Evolutionary conservation across 1,284 basidiomycete species (phyloP), one percentile per base, ranked within the genome.

Genomic region (Moesziomyces sp.): DNA sequence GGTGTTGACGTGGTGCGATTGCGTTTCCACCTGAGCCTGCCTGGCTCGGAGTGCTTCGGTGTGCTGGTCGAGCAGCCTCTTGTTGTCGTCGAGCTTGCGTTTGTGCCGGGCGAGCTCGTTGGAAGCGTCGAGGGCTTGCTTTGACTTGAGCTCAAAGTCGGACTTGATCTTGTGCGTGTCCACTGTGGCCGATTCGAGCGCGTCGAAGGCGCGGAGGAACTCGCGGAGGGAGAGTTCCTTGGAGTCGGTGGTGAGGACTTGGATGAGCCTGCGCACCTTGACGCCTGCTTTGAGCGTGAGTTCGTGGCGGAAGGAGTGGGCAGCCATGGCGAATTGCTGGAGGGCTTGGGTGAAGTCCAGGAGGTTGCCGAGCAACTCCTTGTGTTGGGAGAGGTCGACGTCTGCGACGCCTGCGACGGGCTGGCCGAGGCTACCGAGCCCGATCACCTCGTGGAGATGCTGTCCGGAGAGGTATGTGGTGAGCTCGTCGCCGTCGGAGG

Each of bases 401-500:
- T 50, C 26, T 21, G 21, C 21, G 21, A 21, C 21, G 24, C 3
- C n/a, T 1, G 50, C 30, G 16, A 14, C 35, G 11, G 10, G 16
- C 13, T 16, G 35, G 14, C 50, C 42, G 16, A 50, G 30, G 19
- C 2, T 10, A 2, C 51, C 40, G 16, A 16, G 26, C 8, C 6
- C 7, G 9, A 19, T 52, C 3, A 40, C 11, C 5, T 61, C 57
- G 40, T 40, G 46, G 2, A n/a, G 43, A 9, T 56, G 58, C 33
- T 60, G 58, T 10, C 57, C 58, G 2, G 54, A 44, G 24, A 75
- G 60, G 30, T 75, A 75, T 30, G 33, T 52, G 55, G 49, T 55
- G 45, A 75, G 60, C 21, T 75, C 73, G 28, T 67, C 49, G 55
- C 57, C 60, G 30, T 75, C 73, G 16, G 62, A 60, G 14, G 73